Evolutionary conservation across 768 basidiomycete genomes (phyloP).

Genomic region (Filobasidium wieringae): DNA sequence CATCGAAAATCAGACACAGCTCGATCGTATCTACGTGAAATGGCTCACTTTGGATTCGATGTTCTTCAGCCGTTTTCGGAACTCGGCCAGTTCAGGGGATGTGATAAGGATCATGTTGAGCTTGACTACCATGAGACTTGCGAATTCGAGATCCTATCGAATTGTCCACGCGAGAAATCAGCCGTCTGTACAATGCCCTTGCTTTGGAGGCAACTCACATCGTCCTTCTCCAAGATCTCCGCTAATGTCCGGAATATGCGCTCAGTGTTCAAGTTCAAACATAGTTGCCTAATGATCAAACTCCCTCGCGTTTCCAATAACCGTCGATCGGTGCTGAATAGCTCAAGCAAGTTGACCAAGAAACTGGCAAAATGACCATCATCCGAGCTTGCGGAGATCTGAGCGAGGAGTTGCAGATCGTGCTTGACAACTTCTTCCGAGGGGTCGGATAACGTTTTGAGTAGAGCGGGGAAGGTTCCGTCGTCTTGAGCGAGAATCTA

Average conservation of each 20-base stretch:
- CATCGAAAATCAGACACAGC: background rate
- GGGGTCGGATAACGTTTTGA: conserved; percentile 90
- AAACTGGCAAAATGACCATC: conserved; percentile 91
- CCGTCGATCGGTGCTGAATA: conserved; percentile 87
- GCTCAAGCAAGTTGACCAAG: conserved; percentile 84
- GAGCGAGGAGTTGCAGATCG: conserved; percentile 86
- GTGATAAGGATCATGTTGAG: conserved; percentile 93
- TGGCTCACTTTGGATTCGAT: conserved; percentile 71
- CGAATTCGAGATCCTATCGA: conserved; percentile 83
- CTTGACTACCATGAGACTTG: conserved; percentile 94
- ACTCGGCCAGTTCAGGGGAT: conserved; percentile 88
- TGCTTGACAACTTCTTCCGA: conserved; percentile 98
- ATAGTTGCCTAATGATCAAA: conserved; percentile 87
- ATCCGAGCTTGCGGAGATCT: conserved; percentile 90
- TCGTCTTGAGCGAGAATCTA: conserved; percentile 94
- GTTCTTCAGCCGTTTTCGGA: conserved; percentile 81
- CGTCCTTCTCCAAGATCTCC: conserved; percentile 95
- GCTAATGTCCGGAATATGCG: conserved; percentile 90
- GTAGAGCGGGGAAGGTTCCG: conserved; percentile 84
- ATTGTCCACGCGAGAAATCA: background rate
- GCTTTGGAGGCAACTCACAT: conserved; percentile 46
- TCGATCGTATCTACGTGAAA: background rate
- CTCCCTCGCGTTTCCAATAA: conserved; percentile 84
- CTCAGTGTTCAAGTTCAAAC: conserved; percentile 86
- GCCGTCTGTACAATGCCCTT: background rate